Evolutionary conservation across 2,329 filamentous ascomycete species (phyloP), one percentile per base, ranked within the genome.

Genomic region (Reticulascus tulasneorum): DNA sequence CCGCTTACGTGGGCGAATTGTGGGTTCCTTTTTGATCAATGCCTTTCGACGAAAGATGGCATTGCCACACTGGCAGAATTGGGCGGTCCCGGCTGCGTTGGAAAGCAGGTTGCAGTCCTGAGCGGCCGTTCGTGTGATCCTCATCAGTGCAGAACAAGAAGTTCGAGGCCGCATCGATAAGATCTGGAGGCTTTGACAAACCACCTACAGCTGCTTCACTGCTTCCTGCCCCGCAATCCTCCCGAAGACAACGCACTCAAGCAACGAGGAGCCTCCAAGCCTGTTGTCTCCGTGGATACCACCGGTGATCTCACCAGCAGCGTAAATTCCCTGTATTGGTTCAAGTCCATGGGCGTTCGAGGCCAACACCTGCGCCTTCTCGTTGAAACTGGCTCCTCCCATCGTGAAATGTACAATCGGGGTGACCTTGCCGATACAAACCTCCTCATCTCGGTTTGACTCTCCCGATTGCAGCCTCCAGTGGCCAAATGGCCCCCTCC

Each of bases 371-470:
- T 73, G 67, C 1, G 68, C 66, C 28, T 66, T 59, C 7, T 70
- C 59, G 46, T 77, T 73, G 45, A 82, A 76, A 3, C 71, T 61
- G 0, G 72, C 77, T 1, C 79, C 79, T 5, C 79, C 79, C 79
- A 83, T 83, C 2, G 79, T 82, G 47, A 82, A 83, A 48, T 83
- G 79, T 3, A 77, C 66, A 0, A 82, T 75, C 0, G 79, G 79
- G 5, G 79, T 83, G 2, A 83, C 75, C 2, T 54, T 65, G 0
- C 78, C 79, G 0, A 81, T 54, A 40, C 75, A 79, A 1, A 82
- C 61, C 19, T 75, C 64, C 5, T 73, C 64, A 0, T 79, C 71
- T 0, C 64, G 55, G 23, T 62, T 65, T 5, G 63, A 60, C 11
- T 73, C 65, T 0, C 54, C 60, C 0, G 62, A 44, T 8, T 51